Base-by-base conservation (phyloP, 2,329 filamentous ascomycete genomes). In the Aspergillus sp. region DNA sequence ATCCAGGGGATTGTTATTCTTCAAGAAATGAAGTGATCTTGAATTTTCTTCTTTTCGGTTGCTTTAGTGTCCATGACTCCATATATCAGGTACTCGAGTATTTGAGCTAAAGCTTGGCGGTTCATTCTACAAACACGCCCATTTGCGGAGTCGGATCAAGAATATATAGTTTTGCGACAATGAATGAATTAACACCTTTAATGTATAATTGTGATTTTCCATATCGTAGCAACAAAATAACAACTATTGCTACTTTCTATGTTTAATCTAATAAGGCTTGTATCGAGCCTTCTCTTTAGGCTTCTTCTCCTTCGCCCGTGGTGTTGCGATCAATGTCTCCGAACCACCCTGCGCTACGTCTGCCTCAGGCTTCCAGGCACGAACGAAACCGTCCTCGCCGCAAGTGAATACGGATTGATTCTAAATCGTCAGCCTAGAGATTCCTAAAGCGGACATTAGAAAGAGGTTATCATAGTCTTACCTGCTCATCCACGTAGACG, bases 381-480 rank as follows among this genome's bases (percentile, higher is more conserved):
- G 76, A 22, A 80, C 74, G 31, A 76, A 71, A 2, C 80, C 79
- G 64, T 82, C 80, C 61, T 82, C 80, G 17, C 79, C 80, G 57
- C 78, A 77, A 4, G 80, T 81, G 60, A 80, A 80, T 31, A 82
- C 75, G 0, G 74, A 74, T 54, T 57, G 55, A 22, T 57, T 58
- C 56, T 76, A 71, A 73, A 76, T 80, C 13, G 47, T 67, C 31
- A 62, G 56, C 49, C 52, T 53, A 23, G 11, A 47, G 53, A 52
- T 62, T 49, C 17, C 5, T 41, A 38, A 15, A 50, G 22, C 41
- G 13, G 8, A 15, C 11, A 50, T 30, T 15, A 25, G 15, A 43
- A 3, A 48, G 28, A n/a, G 30, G 34, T 31, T 30, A 55, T 30
- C 55, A 3, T 22, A 25, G 15, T 17, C 34, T 17, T 72, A 82